Evolutionary conservation across 31 red algal genomes (phyloP).

Genomic region (Endocladia muricata): DNA sequence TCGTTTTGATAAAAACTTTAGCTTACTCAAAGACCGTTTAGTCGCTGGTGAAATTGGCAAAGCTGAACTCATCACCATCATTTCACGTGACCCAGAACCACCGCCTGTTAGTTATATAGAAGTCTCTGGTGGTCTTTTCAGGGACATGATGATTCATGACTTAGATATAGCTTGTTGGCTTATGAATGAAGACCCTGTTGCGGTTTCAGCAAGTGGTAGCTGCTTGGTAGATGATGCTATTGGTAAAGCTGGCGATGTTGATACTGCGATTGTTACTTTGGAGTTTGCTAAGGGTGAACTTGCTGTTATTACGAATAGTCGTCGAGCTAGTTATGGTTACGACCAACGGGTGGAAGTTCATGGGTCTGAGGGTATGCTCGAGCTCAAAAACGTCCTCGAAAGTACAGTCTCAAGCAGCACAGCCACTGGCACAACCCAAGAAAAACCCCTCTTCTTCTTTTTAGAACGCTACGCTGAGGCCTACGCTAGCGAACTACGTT

Average conservation of each 20-base stretch:
- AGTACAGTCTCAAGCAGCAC: conserved; percentile 92
- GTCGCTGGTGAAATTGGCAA: conserved; percentile 82
- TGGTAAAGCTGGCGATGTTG: conserved; percentile 88
- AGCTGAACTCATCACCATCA: conserved; percentile 93
- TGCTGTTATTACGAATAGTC: conserved; percentile 90
- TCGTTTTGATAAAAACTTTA: conserved; percentile 93
- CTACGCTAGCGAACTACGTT: conserved; percentile 78
- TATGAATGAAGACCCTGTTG: conserved; percentile 84
- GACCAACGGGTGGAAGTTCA: conserved; percentile 98
- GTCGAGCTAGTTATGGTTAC: conserved; percentile 94
- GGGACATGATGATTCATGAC: conserved; percentile 96
- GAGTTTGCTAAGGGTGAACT: conserved; percentile 85
- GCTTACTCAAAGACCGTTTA: conserved; percentile 73
- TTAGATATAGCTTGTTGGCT: conserved; percentile 98
- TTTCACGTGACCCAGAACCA: conserved; percentile 81
- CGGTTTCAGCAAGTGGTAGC: conserved; percentile 88
- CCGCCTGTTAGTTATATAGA: conserved; percentile 89
- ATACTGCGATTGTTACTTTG: conserved; percentile 90
- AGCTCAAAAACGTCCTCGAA: conserved; percentile 95
- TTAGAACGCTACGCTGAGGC: conserved; percentile 98
- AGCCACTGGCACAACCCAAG: conserved; percentile 63
- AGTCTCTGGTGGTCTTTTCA: conserved; percentile 95
- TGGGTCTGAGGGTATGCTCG: conserved; percentile 81
- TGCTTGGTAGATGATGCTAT: conserved; percentile 75
- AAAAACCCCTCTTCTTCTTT: conserved; percentile 97